Conservation (phyloP, 148 eudicot species). For the Silene latifolia region DNA sequence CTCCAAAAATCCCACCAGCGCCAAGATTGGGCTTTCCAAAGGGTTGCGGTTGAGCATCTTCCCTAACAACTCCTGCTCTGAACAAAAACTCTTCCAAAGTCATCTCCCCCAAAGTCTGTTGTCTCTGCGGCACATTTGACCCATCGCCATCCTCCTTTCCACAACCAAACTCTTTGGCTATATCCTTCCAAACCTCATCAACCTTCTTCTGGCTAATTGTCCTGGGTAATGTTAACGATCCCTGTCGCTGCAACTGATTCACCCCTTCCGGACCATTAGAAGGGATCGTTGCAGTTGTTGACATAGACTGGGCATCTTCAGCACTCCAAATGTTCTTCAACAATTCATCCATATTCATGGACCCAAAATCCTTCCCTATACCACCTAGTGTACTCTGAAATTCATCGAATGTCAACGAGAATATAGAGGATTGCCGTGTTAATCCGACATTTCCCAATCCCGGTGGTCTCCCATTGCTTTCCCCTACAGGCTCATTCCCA, state of each 20-base stretch:
- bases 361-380: constrained; percentile 80
- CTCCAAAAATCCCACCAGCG: constrained; percentile 45
- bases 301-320: constrained; percentile 64
- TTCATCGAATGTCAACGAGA: constrained; percentile 86
- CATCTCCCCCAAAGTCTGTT: constrained; percentile 73
- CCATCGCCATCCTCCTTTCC: constrained; percentile 33
- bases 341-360: constrained; percentile 97
- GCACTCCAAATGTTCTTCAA: constrained; percentile 85
- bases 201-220: constrained; percentile 65
- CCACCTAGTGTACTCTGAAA: constrained; percentile 72
- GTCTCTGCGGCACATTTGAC: constrained; percentile 39
- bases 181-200: constrained; percentile 78
- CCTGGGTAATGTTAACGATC: too few relatives aligned
- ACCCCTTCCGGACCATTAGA: constrained; percentile 31
- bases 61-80: constrained; percentile 84
- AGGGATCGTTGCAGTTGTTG: constrained; percentile 25
- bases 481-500: constrained; percentile 52
- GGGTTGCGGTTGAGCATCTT: constrained; percentile 47
- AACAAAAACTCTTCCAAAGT: constrained; percentile 86
- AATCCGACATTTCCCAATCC: constrained; percentile 40
- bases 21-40: constrained; percentile 31
- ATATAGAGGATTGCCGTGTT: constrained; percentile 62
- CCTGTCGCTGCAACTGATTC: constrained; percentile 40
- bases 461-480: constrained; percentile 36
- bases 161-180: constrained; percentile 47